Evolutionary conservation across 768 basidiomycete genomes (phyloP), one percentile per base, ranked within the genome.

Genomic region (Suillus bovinus): DNA sequence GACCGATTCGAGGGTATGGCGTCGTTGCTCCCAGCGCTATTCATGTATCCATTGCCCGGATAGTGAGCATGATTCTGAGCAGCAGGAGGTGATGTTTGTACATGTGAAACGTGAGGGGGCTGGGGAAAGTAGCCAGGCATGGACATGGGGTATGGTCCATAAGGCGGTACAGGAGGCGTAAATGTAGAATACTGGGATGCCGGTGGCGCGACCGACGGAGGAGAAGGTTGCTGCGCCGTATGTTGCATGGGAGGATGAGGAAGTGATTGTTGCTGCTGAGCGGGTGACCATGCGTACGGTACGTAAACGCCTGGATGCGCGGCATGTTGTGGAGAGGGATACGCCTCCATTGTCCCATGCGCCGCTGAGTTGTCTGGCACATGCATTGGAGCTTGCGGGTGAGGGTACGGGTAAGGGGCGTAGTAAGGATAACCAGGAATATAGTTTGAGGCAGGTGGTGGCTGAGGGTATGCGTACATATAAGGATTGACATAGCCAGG

Each of bases 401-500:
- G 78, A 17, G 81, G 77, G 69, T 85, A 87, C 44, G 77, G 71
- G 71, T 84, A 87, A 62, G 80, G 77, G 44, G 79, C 59, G 61
- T 82, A 81, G 66, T 82, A 80, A 58, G 73, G 74, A 58, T 75
- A 78, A 39, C 78, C 69, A 60, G 71, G 68, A 56, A 76, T 74
- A 70, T 81, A 84, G 63, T 77, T 78, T 39, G 71, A 62, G 53
- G 75, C 67, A 56, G 76, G 70, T 33, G 65, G 68, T 59, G 76
- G 74, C 65, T 78, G 79, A 66, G 82, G 82, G 64, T 79, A 74
- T 66, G 80, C 76, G 60, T 79, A 78, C 59, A 65, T 70, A 74
- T 74, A 75, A 61, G 72, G 67, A 58, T 74, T 72, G 24, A 67
- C 70, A 61, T 73, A 77, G 44, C 71, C 71, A 11, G 70, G 29